Base-by-base conservation (phyloP, 129 eudicot species). In the Escallonia rubra region DNA sequence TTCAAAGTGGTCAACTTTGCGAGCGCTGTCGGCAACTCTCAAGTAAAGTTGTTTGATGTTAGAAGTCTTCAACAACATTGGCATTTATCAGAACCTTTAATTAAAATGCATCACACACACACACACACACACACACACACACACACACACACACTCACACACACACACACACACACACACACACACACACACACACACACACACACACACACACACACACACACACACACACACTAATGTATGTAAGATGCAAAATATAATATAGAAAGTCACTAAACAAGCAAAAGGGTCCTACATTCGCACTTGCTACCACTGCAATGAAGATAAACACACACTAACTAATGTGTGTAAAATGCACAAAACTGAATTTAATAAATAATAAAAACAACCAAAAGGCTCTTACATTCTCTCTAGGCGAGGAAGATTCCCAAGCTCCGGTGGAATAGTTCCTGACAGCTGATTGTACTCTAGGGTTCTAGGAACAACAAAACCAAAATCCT, bases 41-140 rank as follows among this genome's bases (percentile, higher is more conserved):
- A 86, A 15, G 80, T 84, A 39, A 84, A 72, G 70, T 76, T 53
- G 83, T 84, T 84, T 10, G 86, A 82, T 7, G 72, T 48, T 13
- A 84, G 74, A 43, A 60, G 43, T 58, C 90, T 84, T 66, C 74
- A 57, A 16, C 45, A 65, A 10, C 7, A 43, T 63, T 7, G 59
- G 8, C 11, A 47, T 2, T 49, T 50, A 10, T 11, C 34, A 54
- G 10, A 50, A 50, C 10, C 55, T 50, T 50, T 50, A 50, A 50
- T 3, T 8, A 50, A 50, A 50, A 8, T 9, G 12, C 12, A 11
- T 9, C 12, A 5, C 8, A 50, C 10, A 50, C 34, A 23, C 34
- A 23, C 34, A 23, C 34, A 23, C 34, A 23, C 34, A 23, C 34
- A 23, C 34, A 23, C 34, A 23, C 34, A 23, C 34, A 23, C n/a